Evolutionary conservation across 148 eudicot species (phyloP).

Genomic region (Hydrangea macrophylla): DNA sequence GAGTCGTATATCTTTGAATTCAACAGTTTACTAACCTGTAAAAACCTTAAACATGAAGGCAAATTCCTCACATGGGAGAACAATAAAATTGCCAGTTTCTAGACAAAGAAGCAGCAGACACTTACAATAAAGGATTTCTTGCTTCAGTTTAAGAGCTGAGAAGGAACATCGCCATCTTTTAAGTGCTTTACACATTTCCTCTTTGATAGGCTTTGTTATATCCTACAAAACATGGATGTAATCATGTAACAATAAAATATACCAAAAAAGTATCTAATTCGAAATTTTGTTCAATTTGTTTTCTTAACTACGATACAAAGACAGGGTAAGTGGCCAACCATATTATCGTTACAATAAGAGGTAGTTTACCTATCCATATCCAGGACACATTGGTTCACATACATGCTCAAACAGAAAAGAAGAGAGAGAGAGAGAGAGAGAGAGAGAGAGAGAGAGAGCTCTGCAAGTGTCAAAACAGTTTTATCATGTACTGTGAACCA

Average conservation of each 20-base stretch:
- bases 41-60: neutral
- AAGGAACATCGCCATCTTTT: constrained; percentile 81
- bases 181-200: constrained; percentile 61
- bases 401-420: neutral
- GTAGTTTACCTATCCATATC: neutral
- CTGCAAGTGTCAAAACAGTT: neutral
- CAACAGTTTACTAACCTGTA: neutral
- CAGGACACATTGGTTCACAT: neutral
- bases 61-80: neutral
- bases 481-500: neutral
- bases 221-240: constrained; percentile 46
- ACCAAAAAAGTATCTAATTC: neutral
- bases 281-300: neutral
- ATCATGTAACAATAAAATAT: constrained; percentile 7
- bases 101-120: constrained; percentile 10
- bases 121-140: constrained; percentile 96
- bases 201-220: constrained; percentile 81
- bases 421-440: neutral
- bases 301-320: too few relatives aligned
- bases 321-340: too few relatives aligned
- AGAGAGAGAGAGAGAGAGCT: neutral
- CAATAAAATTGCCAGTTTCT: neutral
- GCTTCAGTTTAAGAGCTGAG: constrained; percentile 84
- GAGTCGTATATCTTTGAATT: neutral
- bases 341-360: neutral